phyloP scores from a whole-genome alignment of 148 eudicot species.

The Chenopodium berlandieri region DNA sequence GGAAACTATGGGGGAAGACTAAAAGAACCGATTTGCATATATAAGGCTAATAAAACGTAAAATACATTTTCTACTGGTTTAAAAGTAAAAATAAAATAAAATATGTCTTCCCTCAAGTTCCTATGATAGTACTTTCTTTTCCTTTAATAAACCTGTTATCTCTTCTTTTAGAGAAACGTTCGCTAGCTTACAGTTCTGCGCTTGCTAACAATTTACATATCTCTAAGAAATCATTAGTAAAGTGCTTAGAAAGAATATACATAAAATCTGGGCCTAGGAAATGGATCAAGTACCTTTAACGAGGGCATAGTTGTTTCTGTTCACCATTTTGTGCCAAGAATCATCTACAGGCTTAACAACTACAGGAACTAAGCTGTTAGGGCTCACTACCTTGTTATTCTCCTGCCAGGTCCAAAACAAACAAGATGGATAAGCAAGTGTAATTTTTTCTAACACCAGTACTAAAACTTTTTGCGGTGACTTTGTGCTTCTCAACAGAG shows the following conservation, averaged over 20 bases:
- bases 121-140: too few species aligned
- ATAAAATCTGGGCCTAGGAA: neutral
- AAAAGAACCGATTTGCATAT: too few species aligned
- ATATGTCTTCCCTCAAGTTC: too few species aligned
- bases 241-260: neutral
- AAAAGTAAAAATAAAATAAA: too few species aligned
- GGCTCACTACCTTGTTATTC: constrained; percentile 12
- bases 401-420: constrained; percentile 11
- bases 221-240: neutral
- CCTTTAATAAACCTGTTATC: neutral
- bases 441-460: neutral
- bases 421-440: constrained; percentile 5
- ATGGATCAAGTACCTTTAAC: constrained; percentile 23
- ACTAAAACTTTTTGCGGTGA: neutral
- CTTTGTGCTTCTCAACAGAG: neutral
- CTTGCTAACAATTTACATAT: neutral
- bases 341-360: constrained; percentile 23
- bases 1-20: too few species aligned
- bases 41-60: too few species aligned
- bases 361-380: constrained; percentile 27
- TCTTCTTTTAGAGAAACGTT: neutral
- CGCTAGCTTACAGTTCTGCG: neutral
- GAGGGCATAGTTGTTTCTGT: constrained; percentile 31
- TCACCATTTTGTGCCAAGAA: constrained; percentile 28
- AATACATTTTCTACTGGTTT: too few species aligned